Percentiles rank a stretch among this genome's conserved stretches.
Evolutionary conservation across 768 basidiomycete genomes (phyloP).

Genomic region (Cystofilobasidium capitatum): DNA sequence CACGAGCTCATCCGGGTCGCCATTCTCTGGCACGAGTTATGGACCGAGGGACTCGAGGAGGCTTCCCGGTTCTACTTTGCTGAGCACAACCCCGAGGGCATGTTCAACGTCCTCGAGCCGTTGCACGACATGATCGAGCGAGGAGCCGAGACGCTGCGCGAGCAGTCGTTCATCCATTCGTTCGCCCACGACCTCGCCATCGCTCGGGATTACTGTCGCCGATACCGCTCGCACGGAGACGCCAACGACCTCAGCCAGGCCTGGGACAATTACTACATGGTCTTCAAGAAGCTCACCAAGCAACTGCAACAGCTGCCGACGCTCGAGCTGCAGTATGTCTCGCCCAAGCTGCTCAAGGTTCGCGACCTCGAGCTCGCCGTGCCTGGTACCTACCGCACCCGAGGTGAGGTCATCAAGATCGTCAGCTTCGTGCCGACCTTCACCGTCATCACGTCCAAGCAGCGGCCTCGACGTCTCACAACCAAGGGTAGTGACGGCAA

Average conservation of each 20-base stretch:
- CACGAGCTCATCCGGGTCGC: slow-evolving; percentile 93
- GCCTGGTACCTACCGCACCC: slow-evolving; percentile 92
- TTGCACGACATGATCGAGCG: slow-evolving; percentile 84
- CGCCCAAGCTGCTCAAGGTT: slow-evolving; percentile 78
- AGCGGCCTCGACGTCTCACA: slow-evolving; percentile 79
- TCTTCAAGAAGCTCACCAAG: slow-evolving; percentile 94
- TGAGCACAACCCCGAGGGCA: slow-evolving; percentile 90
- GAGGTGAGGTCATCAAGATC: slow-evolving; percentile 71
- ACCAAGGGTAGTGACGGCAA: slow-evolving; percentile 82
- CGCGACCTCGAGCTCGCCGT: slow-evolving; percentile 89
- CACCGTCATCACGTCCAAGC: slow-evolving; percentile 90
- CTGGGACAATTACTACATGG: slow-evolving; percentile 97
- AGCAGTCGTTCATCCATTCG: slow-evolving; percentile 87
- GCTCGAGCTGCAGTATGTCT: slow-evolving; percentile 93
- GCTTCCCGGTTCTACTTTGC: slow-evolving; percentile 93
- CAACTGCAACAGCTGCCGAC: slow-evolving; percentile 78
- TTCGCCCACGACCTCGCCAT: slow-evolving; percentile 87
- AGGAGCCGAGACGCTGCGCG: slow-evolving; percentile 84
- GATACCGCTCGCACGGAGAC: slow-evolving; percentile 78
- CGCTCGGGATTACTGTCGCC: slow-evolving; percentile 79
- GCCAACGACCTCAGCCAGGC: slow-evolving; percentile 85
- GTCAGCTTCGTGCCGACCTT: slow-evolving; percentile 76
- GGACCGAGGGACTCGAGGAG: slow-evolving; percentile 98
- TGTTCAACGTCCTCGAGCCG: slow-evolving; percentile 87
- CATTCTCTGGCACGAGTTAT: slow-evolving; percentile 96